phyloP scores from a whole-genome alignment of 441 rosid genomes.

The Populus hybrid region DNA sequence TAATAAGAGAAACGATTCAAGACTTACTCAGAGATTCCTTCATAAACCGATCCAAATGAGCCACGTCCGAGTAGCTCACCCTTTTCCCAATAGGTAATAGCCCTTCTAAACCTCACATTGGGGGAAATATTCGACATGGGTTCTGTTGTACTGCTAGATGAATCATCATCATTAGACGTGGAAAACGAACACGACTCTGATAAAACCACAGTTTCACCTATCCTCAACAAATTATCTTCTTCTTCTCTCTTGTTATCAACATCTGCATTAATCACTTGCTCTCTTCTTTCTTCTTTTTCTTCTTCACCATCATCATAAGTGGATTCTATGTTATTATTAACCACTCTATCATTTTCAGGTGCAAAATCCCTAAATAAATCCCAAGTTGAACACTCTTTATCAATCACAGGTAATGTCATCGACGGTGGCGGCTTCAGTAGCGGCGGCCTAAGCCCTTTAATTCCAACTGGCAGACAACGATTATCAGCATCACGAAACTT shows the following conservation, averaged over 20 bases:
- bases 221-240: slow-evolving; percentile 25
- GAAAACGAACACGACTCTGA: slow-evolving; percentile 60
- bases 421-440: slow-evolving; percentile 71
- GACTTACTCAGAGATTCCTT: slow-evolving; percentile 76
- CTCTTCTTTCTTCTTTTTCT: slow-evolving; percentile 9
- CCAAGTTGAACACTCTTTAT: no score
- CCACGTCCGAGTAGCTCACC: slow-evolving; percentile 85
- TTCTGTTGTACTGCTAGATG: slow-evolving; percentile 59
- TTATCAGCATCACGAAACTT: neutral
- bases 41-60: slow-evolving; percentile 82
- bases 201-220: slow-evolving; percentile 32
- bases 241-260: slow-evolving; percentile 18
- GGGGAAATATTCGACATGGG: slow-evolving; percentile 60
- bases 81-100: slow-evolving; percentile 59
- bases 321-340: slow-evolving; percentile 5
- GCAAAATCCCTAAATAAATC: slow-evolving; percentile 56
- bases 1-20: neutral
- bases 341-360: slow-evolving; percentile 33
- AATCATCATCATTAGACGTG: slow-evolving; percentile 73
- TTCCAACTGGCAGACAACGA: slow-evolving; percentile 36
- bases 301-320: slow-evolving; percentile 37
- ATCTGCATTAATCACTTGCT: neutral
- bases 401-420: slow-evolving; percentile 47
- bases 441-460: slow-evolving; percentile 77
- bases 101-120: slow-evolving; percentile 38